Conservation (phyloP, 2,329 filamentous ascomycete species). For the Penicillium sp. region DNA sequence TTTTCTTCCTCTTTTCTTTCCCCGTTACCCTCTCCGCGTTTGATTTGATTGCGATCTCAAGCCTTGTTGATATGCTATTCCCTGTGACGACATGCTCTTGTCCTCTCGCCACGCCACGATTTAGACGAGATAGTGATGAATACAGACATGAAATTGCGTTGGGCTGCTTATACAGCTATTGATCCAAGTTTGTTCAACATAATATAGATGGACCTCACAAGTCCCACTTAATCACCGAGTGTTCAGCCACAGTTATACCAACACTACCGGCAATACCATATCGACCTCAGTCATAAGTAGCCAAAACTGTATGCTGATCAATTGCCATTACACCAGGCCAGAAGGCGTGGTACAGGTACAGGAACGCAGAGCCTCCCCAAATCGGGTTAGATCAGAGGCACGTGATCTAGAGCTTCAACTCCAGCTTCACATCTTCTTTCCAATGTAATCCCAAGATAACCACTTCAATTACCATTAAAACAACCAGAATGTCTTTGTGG, state of each 20-base stretch:
- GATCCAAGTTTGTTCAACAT: not conserved
- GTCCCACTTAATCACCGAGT: slow-evolving; percentile 5
- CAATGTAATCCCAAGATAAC: too few species aligned
- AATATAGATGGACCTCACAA: not conserved
- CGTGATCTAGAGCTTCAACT: not conserved
- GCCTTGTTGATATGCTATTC: slow-evolving; percentile 15
- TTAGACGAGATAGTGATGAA: slow-evolving; percentile 21
- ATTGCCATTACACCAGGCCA: too few species aligned
- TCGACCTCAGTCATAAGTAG: too few species aligned
- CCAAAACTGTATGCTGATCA: too few species aligned
- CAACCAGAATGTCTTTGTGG: slow-evolving; percentile 38
- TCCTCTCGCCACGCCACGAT: slow-evolving; percentile 8
- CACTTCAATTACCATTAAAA: not conserved
- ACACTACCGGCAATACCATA: not conserved
- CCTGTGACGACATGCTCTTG: not conserved
- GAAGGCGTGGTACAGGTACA: slow-evolving; percentile 14
- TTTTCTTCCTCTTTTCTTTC: not conserved
- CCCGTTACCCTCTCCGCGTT: slow-evolving; percentile 19
- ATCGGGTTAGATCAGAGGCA: not conserved
- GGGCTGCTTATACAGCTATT: not conserved
- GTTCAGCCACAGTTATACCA: slow-evolving; percentile 18
- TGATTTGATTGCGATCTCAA: slow-evolving; percentile 12
- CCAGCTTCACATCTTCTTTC: not conserved
- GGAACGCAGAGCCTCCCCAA: not conserved
- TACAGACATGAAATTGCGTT: slow-evolving; percentile 14